These are phyloP conservation scores for Gastrodia elata DNA, from an alignment of 106 monocot genomes.

Conservation along the genomic window DNA sequence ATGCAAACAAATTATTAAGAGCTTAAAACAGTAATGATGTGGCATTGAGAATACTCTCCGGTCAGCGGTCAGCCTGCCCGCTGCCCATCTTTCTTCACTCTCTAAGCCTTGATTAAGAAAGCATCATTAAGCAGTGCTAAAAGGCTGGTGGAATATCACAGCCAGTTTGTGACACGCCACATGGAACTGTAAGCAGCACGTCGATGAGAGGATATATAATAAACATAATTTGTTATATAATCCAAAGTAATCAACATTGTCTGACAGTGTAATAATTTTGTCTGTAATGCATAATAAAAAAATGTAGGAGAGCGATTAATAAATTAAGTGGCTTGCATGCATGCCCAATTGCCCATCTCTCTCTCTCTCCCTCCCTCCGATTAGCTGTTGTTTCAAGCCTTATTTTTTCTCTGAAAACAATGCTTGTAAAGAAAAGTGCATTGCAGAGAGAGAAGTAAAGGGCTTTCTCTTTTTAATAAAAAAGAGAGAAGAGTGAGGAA, in stretches of 20 bases:
- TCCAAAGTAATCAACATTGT: background rate
- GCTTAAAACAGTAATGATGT: background rate
- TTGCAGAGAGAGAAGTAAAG: background rate
- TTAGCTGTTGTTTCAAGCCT: background rate
- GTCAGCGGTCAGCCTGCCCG: background rate
- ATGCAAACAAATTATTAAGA: background rate
- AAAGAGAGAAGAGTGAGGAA: background rate
- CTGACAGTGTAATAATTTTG: background rate
- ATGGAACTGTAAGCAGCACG: background rate
- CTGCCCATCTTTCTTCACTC: background rate
- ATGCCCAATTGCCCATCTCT: background rate
- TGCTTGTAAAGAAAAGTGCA: background rate
- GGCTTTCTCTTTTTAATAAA: background rate
- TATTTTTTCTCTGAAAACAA: slow-evolving; percentile 11
- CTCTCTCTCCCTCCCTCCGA: no score
- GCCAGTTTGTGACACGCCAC: background rate
- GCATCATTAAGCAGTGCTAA: background rate
- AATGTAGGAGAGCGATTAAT: background rate
- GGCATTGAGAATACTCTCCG: background rate
- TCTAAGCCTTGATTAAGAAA: background rate
- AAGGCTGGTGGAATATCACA: background rate
- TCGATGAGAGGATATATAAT: no score
- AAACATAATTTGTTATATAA: no score
- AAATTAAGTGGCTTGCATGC: background rate
- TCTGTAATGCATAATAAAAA: background rate